A percentile compares a stretch with the other conserved stretches of the same genome.
phyloP scores from a whole-genome alignment of 2,329 filamentous ascomycete genomes.

The Kalaharituber pfeilii region DNA sequence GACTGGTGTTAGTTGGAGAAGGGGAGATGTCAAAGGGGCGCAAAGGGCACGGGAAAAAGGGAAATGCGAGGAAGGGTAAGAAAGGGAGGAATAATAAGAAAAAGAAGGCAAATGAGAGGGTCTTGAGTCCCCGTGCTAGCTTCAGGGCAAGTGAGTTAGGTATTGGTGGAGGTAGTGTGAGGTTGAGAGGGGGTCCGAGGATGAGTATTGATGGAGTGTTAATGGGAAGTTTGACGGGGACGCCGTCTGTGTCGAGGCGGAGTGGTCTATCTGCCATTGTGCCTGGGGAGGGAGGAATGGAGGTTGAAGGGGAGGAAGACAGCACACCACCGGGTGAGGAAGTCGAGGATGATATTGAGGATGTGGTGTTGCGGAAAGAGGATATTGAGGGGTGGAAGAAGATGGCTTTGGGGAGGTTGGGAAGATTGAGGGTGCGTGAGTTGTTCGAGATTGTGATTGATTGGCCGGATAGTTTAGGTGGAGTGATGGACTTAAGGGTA shows the following conservation, averaged over 20 bases:
- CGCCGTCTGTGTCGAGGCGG: neutral
- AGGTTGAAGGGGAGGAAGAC: slow-evolving; percentile 11
- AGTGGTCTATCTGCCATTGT: neutral
- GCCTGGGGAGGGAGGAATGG: slow-evolving; percentile 21
- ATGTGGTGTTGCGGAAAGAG: slow-evolving; percentile 15
- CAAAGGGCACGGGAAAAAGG: slow-evolving; percentile 15
- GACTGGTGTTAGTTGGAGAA: slow-evolving; percentile 11
- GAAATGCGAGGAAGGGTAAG: slow-evolving; percentile 13
- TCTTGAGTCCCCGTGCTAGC: slow-evolving; percentile 18
- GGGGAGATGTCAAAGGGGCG: slow-evolving; percentile 7
- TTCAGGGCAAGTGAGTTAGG: slow-evolving; percentile 21
- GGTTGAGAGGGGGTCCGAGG: neutral
- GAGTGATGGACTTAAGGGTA: slow-evolving; percentile 47
- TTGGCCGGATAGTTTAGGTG: slow-evolving; percentile 56
- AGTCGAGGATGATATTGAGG: slow-evolving; percentile 7
- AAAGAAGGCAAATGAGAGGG: slow-evolving; percentile 14
- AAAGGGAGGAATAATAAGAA: neutral
- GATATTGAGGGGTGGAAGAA: slow-evolving; percentile 54
- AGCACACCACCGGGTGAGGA: slow-evolving; percentile 15
- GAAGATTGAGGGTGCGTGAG: slow-evolving; percentile 49
- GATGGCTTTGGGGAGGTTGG: slow-evolving; percentile 46
- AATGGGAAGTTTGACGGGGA: neutral
- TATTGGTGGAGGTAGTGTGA: slow-evolving; percentile 24
- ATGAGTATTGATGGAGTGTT: slow-evolving; percentile 1
- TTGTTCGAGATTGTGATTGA: slow-evolving; percentile 62